These are phyloP conservation scores for Quercus wislizeni DNA, from an alignment of 306 rosid genomes.

Conservation along the genomic window DNA sequence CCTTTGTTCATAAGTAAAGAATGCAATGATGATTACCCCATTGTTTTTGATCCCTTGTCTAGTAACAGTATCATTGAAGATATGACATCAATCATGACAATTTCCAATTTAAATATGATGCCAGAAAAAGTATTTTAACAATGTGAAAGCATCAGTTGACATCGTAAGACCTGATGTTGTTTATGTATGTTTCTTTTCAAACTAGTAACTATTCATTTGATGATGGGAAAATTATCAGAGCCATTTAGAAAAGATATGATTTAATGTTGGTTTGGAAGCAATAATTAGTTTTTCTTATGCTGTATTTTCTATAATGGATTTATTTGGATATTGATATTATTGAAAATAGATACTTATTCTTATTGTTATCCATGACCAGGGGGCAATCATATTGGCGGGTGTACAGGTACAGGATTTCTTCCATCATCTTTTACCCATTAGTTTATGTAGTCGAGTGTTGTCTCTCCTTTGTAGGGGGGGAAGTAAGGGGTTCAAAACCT, in stretches of 20 bases:
- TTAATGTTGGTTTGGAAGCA: too few relatives aligned
- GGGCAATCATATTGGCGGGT: constrained; percentile 92
- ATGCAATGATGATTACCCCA: not conserved
- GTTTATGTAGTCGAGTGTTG: not conserved
- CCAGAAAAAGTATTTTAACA: not conserved
- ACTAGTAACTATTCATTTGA: not conserved
- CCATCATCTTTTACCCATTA: not conserved
- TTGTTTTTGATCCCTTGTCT: not conserved
- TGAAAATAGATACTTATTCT: constrained; percentile 21
- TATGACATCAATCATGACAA: not conserved
- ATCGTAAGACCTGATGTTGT: not conserved
- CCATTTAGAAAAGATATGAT: not conserved
- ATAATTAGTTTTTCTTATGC: not conserved
- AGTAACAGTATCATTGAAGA: not conserved
- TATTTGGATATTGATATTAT: not conserved
- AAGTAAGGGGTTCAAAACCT: not conserved
- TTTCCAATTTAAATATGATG: not conserved
- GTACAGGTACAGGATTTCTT: constrained; percentile 60
- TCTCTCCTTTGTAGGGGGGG: too few relatives aligned
- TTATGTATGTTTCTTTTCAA: not conserved
- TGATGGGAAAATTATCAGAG: not conserved
- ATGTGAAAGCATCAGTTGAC: not conserved
- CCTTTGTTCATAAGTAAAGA: not conserved
- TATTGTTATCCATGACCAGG: constrained; percentile 51
- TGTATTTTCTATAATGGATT: not conserved